Evolutionary conservation across 176 grass and related monocot species (phyloP).

Genomic region (Microstegium vimineum): DNA sequence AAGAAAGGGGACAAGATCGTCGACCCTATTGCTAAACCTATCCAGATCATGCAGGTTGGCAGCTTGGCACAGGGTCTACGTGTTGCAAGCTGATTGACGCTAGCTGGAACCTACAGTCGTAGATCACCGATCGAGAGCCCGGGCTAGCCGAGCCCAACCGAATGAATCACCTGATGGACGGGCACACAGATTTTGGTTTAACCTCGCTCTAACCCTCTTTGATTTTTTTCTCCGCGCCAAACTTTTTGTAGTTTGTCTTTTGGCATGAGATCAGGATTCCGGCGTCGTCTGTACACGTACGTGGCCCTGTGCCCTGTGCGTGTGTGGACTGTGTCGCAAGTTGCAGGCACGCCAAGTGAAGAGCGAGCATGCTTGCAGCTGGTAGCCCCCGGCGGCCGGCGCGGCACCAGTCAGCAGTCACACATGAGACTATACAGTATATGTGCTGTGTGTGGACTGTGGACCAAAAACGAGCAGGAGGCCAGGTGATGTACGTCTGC

Average conservation of each 20-base stretch:
- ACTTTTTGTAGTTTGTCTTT: not conserved
- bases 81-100: not conserved
- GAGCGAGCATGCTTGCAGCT: too few relatives aligned
- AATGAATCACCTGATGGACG: not conserved
- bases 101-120: not conserved
- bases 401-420: too few relatives aligned
- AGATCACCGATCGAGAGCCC: not conserved
- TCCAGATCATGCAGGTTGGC: not conserved
- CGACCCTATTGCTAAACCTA: not conserved
- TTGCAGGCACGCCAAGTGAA: too few relatives aligned
- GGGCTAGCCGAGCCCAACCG: too few relatives aligned
- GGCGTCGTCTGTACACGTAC: too few relatives aligned
- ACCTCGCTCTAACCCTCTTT: not conserved
- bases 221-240: not conserved
- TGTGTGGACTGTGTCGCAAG: too few relatives aligned
- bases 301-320: not conserved
- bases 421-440: not conserved
- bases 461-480: not conserved
- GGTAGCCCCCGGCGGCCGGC: too few relatives aligned
- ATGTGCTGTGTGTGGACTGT: not conserved
- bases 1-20: slow-evolving; percentile 1
- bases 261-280: not conserved
- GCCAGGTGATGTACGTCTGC: not conserved
- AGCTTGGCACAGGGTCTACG: not conserved
- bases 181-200: not conserved